Evolutionary conservation across 768 basidiomycete species (phyloP).

Genomic region (Tylopilus rubrobrunneus): DNA sequence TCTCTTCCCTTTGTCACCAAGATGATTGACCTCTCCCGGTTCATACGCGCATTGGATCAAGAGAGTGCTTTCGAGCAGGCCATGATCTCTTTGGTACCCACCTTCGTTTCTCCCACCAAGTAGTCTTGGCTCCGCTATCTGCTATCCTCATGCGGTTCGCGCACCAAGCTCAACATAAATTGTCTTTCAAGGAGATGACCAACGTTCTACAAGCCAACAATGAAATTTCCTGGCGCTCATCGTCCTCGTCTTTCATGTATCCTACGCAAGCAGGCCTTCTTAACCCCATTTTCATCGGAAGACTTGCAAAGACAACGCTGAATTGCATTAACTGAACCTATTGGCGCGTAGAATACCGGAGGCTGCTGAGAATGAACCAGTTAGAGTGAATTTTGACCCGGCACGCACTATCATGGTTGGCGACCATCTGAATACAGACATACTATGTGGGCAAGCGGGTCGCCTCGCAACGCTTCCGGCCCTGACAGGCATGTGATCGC

Average conservation of each 20-base stretch:
- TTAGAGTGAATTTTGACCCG: conserved; percentile 83
- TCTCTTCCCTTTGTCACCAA: background rate
- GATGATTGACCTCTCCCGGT: too few species aligned
- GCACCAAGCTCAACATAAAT: background rate
- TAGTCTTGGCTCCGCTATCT: too few species aligned
- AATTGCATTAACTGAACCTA: conserved; percentile 66
- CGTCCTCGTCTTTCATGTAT: background rate
- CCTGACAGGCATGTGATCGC: conserved; percentile 63
- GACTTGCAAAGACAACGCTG: conserved; percentile 88
- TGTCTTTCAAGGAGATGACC: background rate
- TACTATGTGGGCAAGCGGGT: conserved; percentile 85
- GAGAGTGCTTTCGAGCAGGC: too few species aligned
- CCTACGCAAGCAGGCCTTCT: background rate
- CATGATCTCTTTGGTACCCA: too few species aligned
- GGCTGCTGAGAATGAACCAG: conserved; percentile 7
- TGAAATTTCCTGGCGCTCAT: background rate
- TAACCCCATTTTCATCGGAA: conserved; percentile 75
- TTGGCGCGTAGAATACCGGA: background rate
- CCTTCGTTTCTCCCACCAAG: too few species aligned
- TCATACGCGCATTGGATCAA: too few species aligned
- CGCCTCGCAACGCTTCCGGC: conserved; percentile 87
- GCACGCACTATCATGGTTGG: conserved; percentile 90
- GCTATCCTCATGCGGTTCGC: background rate
- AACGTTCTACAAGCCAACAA: background rate
- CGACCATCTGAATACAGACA: conserved; percentile 94